Conservation (phyloP, 305 asterid genomes). For the Solanum hybrid region DNA sequence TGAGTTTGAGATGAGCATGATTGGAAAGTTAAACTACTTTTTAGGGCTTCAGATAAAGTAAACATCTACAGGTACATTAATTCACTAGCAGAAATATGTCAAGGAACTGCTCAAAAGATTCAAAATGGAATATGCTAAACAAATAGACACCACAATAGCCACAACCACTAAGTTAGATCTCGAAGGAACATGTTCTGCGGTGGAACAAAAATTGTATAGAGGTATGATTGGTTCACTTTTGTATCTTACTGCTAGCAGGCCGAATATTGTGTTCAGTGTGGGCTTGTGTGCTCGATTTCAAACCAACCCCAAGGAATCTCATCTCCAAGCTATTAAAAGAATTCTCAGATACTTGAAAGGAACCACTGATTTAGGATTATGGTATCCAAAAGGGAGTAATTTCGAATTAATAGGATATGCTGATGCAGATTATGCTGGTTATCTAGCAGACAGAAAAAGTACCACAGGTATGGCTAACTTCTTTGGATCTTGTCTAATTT, state of each 20-base stretch:
- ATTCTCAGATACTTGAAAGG: neutral
- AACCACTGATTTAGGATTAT: neutral
- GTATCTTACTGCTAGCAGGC: neutral
- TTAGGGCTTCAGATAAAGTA: neutral
- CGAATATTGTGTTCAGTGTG: neutral
- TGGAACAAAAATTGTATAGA: neutral
- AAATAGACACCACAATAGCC: neutral
- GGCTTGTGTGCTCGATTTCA: neutral
- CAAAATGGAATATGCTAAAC: neutral
- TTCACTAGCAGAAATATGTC: neutral
- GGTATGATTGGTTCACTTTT: neutral
- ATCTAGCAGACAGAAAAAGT: neutral
- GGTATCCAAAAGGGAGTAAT: neutral
- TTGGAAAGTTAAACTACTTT: neutral
- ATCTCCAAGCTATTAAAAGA: neutral
- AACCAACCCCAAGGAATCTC: neutral
- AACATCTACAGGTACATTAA: neutral
- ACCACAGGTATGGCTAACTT: neutral
- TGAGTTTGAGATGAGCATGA: neutral
- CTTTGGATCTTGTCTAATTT: neutral
- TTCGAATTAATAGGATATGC: neutral
- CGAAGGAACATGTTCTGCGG: neutral
- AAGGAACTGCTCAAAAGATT: neutral
- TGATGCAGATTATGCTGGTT: too few species aligned
- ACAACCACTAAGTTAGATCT: neutral